Evolutionary conservation across 108 stramenopile species (phyloP).

Genomic region (Nitzschia sp.): DNA sequence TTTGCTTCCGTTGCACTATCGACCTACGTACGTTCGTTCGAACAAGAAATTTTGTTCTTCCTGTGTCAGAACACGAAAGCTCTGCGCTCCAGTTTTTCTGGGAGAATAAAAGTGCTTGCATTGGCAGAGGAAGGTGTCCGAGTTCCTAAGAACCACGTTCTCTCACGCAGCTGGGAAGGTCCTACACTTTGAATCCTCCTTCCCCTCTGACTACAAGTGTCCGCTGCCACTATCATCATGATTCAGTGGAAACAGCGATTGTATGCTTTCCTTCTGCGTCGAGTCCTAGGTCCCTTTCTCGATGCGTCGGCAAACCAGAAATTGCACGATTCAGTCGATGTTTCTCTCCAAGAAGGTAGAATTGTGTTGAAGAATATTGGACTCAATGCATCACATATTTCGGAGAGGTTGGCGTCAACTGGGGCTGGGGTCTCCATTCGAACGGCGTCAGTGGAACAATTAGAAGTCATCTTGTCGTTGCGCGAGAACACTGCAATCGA

Average conservation of each 20-base stretch:
- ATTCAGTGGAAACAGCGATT: slow-evolving; percentile 67
- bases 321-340: slow-evolving; percentile 61
- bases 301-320: slow-evolving; percentile 46
- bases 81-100: too few relatives aligned
- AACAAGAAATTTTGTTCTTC: too few relatives aligned
- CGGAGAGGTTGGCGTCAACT: slow-evolving; percentile 19
- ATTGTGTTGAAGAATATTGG: slow-evolving; percentile 57
- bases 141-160: too few relatives aligned
- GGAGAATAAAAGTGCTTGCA: too few relatives aligned
- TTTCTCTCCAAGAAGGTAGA: slow-evolving; percentile 68
- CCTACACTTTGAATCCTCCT: too few relatives aligned
- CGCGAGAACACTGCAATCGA: slow-evolving; percentile 27
- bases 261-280: slow-evolving; percentile 71
- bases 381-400: slow-evolving; percentile 57
- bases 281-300: slow-evolving; percentile 67
- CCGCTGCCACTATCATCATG: slow-evolving; percentile 8
- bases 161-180: too few relatives aligned
- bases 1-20: neutral
- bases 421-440: slow-evolving; percentile 24
- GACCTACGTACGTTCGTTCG: too few relatives aligned
- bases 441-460: slow-evolving; percentile 26
- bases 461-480: slow-evolving; percentile 38
- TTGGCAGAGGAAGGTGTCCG: too few relatives aligned
- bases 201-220: too few relatives aligned
- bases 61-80: too few relatives aligned